phyloP scores from a whole-genome alignment of 768 basidiomycete species.

The Amanita rimosa region DNA sequence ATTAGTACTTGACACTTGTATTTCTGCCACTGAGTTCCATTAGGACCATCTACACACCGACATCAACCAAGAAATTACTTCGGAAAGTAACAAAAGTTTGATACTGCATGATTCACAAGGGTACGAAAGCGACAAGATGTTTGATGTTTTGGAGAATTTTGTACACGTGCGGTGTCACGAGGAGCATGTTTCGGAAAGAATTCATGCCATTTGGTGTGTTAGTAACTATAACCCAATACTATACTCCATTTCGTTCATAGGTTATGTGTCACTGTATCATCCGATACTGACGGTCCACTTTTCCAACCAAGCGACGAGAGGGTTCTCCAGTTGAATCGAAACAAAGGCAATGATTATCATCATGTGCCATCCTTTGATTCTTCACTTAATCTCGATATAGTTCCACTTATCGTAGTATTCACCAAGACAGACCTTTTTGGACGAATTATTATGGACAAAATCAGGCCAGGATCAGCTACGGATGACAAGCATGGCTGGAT shows the following conservation, averaged over 20 bases:
- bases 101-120: conserved; percentile 20
- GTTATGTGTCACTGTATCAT: not conserved
- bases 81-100: conserved; percentile 13
- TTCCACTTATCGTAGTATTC: conserved; percentile 20
- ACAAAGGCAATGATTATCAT: not conserved
- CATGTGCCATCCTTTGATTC: not conserved
- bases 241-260: not conserved
- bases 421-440: not conserved
- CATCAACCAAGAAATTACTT: conserved; percentile 14
- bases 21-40: too few species aligned
- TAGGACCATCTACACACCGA: too few species aligned
- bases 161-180: conserved; percentile 4
- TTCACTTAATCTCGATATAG: not conserved
- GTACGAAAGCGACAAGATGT: conserved; percentile 13
- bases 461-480: too few species aligned
- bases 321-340: not conserved
- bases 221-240: too few species aligned
- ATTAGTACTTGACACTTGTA: too few species aligned
- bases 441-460: too few species aligned
- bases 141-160: not conserved
- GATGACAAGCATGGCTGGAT: too few species aligned
- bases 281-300: not conserved
- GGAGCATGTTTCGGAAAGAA: not conserved
- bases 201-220: not conserved
- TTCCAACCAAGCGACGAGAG: not conserved